phyloP scores from a whole-genome alignment of 495 filamentous ascomycete genomes.

The Penicillium fimorum region DNA sequence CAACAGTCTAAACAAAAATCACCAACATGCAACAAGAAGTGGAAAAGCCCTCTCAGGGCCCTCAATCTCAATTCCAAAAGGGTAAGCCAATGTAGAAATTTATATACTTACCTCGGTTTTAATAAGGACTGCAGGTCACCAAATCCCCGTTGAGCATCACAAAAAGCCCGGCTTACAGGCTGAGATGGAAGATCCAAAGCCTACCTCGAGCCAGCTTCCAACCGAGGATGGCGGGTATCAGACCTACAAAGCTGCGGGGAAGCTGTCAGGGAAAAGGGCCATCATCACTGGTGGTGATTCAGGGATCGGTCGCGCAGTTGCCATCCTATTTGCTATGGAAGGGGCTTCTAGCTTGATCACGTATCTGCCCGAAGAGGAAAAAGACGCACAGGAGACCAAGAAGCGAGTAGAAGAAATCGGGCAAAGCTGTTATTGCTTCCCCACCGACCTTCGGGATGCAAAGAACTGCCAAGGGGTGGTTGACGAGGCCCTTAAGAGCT shows the following conservation, averaged over 20 bases:
- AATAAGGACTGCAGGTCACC: constrained; percentile 51
- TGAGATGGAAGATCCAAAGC: constrained; percentile 60
- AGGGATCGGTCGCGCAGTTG: constrained; percentile 76
- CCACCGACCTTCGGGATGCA: constrained; percentile 59
- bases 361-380: constrained; percentile 74
- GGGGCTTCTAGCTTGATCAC: constrained; percentile 73
- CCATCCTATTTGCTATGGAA: constrained; percentile 80
- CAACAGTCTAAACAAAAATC: not conserved
- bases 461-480: constrained; percentile 71
- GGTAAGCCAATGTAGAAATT: constrained; percentile 9
- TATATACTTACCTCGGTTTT: not conserved
- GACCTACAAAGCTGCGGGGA: constrained; percentile 75
- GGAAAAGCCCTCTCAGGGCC: constrained; percentile 13
- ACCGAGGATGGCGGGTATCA: constrained; percentile 68
- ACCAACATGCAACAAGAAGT: constrained; percentile 20
- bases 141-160: constrained; percentile 67
- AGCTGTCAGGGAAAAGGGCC: constrained; percentile 70
- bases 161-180: constrained; percentile 65
- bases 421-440: constrained; percentile 56
- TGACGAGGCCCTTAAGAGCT: constrained; percentile 58
- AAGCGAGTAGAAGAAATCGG: constrained; percentile 63
- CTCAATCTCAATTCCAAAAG: constrained; percentile 21
- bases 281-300: constrained; percentile 83
- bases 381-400: constrained; percentile 74
- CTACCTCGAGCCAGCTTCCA: constrained; percentile 65